Conservation (phyloP, 2,329 filamentous ascomycete genomes). For the Fusarium sp. region DNA sequence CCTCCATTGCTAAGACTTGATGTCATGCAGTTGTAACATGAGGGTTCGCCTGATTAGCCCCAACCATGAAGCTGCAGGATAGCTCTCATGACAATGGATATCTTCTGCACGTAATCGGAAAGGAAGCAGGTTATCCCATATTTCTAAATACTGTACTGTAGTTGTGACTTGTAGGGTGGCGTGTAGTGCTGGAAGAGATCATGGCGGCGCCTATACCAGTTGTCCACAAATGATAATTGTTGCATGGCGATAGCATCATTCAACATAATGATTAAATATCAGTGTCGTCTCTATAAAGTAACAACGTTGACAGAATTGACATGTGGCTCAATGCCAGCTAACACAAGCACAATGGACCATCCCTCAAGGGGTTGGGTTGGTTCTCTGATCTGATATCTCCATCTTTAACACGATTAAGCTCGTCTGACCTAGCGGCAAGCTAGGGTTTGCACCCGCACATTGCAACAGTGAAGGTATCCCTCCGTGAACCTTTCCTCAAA, state of each 20-base stretch:
- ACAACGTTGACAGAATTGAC: neutral
- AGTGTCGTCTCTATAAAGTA: neutral
- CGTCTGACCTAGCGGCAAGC: slow-evolving; percentile 37
- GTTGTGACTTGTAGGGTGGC: neutral
- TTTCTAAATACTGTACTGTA: neutral
- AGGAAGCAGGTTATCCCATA: neutral
- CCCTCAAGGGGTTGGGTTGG: slow-evolving; percentile 35
- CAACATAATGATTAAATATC: neutral
- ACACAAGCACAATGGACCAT: slow-evolving; percentile 27
- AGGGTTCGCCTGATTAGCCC: slow-evolving; percentile 1
- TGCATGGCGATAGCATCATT: neutral
- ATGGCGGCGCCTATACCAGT: neutral
- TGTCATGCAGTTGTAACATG: slow-evolving; percentile 9
- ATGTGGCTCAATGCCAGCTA: slow-evolving; percentile 15
- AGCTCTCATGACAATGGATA: slow-evolving; percentile 7
- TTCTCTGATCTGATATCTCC: slow-evolving; percentile 23
- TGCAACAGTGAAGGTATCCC: slow-evolving; percentile 31
- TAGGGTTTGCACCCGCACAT: slow-evolving; percentile 41
- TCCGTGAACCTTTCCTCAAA: slow-evolving; percentile 42
- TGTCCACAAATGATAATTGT: neutral
- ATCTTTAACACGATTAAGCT: slow-evolving; percentile 43
- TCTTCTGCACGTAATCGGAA: neutral
- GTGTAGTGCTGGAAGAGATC: no score
- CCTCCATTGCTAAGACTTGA: slow-evolving; percentile 16
- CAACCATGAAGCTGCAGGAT: neutral